phyloP scores from a whole-genome alignment of 371 early-diverging fungal genomes.

The Saksenaea vasiformis region DNA sequence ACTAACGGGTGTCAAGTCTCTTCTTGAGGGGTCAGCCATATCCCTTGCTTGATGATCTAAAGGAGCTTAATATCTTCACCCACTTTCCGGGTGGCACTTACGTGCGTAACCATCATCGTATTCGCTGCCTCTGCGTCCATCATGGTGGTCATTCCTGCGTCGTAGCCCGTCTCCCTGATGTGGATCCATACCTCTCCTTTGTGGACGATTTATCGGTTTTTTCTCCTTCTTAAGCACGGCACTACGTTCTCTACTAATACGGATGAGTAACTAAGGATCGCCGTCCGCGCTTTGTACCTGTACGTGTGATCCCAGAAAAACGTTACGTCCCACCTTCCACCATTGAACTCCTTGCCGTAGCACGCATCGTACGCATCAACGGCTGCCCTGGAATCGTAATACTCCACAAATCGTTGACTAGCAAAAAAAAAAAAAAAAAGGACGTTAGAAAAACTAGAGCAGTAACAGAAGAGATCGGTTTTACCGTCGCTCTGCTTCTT shows the following conservation, averaged over 20 bases:
- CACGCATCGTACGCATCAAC: slow-evolving; percentile 41
- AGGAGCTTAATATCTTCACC: not conserved
- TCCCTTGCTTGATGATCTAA: not conserved
- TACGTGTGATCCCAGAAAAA: slow-evolving; percentile 58
- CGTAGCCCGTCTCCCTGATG: not conserved
- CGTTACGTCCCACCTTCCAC: slow-evolving; percentile 47
- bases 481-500: slow-evolving; percentile 16
- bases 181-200: slow-evolving; percentile 11
- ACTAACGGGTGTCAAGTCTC: not conserved
- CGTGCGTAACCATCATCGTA: slow-evolving; percentile 1
- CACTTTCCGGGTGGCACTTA: not conserved
- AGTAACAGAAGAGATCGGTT: not conserved
- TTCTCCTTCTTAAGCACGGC: slow-evolving; percentile 10
- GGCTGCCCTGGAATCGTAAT: slow-evolving; percentile 55
- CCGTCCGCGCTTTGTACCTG: slow-evolving; percentile 25
- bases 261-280: not conserved
- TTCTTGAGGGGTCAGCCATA: not conserved
- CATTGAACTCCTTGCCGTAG: slow-evolving; percentile 37
- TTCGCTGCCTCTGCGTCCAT: not conserved
- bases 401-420: slow-evolving; percentile 61
- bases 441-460: too few relatives aligned
- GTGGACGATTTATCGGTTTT: not conserved
- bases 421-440: slow-evolving; percentile 2
- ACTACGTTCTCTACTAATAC: slow-evolving; percentile 17
- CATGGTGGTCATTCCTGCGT: not conserved